These are phyloP conservation scores for Coemansia guatemalensis DNA, from an alignment of 192 early-diverging fungal species.

Conservation along the genomic window DNA sequence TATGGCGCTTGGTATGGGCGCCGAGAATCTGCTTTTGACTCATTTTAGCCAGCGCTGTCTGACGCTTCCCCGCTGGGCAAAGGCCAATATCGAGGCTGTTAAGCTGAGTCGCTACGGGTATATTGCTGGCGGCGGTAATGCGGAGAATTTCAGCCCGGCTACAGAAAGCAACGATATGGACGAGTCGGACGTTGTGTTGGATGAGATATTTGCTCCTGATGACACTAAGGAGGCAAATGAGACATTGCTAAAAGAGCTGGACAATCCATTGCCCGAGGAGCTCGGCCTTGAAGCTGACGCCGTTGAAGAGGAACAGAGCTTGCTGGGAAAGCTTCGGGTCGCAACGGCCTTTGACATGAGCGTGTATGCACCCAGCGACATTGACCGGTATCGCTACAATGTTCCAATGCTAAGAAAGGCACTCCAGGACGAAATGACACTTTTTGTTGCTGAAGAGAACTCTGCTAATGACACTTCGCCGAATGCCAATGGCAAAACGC, in stretches of 20 bases:
- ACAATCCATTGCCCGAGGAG: conserved; percentile 12
- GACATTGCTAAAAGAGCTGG: conserved; percentile 20
- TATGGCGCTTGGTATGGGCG: conserved; percentile 81
- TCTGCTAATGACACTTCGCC: not conserved
- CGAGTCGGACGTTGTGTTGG: conserved; percentile 4
- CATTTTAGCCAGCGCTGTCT: conserved; percentile 95
- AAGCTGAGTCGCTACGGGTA: conserved; percentile 27
- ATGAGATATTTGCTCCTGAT: not conserved
- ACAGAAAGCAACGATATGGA: conserved; percentile 4
- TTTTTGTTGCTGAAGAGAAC: conserved; percentile 38
- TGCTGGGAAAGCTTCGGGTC: conserved; percentile 20
- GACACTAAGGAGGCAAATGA: conserved; percentile 23
- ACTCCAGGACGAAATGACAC: conserved; percentile 27
- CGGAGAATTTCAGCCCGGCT: conserved; percentile 2
- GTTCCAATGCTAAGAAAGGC: conserved; percentile 12
- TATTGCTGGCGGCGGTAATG: conserved; percentile 11
- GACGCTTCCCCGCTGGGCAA: conserved; percentile 33
- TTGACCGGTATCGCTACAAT: conserved; percentile 19
- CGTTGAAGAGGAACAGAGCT: not conserved
- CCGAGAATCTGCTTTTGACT: conserved; percentile 80
- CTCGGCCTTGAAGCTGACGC: conserved; percentile 3
- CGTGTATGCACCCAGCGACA: conserved; percentile 26
- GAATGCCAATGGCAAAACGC: not conserved
- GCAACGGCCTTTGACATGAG: conserved; percentile 43
- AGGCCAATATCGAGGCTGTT: conserved; percentile 8